Base-by-base conservation (phyloP, 108 stramenopile species). In the Skeletonema menzelii region DNA sequence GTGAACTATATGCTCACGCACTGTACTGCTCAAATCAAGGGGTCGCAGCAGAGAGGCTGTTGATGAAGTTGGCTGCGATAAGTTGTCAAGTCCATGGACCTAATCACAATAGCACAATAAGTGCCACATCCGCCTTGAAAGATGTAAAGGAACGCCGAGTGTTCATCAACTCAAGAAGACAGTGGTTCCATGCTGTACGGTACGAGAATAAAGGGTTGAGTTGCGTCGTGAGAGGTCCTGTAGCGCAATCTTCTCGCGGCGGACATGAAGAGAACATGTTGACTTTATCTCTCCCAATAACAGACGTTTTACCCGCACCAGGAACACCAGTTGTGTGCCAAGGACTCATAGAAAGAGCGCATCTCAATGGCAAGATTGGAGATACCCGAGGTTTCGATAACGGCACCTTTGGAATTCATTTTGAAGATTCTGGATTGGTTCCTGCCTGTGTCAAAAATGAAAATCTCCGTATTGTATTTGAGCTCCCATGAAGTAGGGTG, bases 301-400 rank as follows among this genome's bases (percentile, higher is more conserved):
- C 12, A 31, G 57, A 58, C 3, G 31, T 58, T 58, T 13, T 58
- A 24, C 57, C 57, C 24, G 57, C 19, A 5, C 31, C 27, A 30
- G 57, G 57, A 27, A 58, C 57, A 12, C 57, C 57, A 14, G 57
- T 58, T 22, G 22, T 58, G 2, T 58, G 57, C 4, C 57, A 30
- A 0, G 57, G 57, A 22, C 14, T 58, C 3, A 0, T 4, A 30
- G 57, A 58, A 15, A 5, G 31, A 31, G 20, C 19, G 4, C 57
- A 58, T 58, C 57, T 58, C 11, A 58, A 58, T 24, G 57, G 57
- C 57, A 58, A 58, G 31, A 15, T 58, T 30, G 57, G 57, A 30
- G 57, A 58, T 13, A 30, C 57, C 0, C 27, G 5, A 58, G 27
- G 27, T 14, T 30, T 27, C 27, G 13, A 27, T 15, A 15, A 22